Percentiles rank a stretch among this genome's conserved stretches.
Evolutionary conservation across 140 eudicot species (phyloP).

Genomic region (Senecio squalidus): DNA sequence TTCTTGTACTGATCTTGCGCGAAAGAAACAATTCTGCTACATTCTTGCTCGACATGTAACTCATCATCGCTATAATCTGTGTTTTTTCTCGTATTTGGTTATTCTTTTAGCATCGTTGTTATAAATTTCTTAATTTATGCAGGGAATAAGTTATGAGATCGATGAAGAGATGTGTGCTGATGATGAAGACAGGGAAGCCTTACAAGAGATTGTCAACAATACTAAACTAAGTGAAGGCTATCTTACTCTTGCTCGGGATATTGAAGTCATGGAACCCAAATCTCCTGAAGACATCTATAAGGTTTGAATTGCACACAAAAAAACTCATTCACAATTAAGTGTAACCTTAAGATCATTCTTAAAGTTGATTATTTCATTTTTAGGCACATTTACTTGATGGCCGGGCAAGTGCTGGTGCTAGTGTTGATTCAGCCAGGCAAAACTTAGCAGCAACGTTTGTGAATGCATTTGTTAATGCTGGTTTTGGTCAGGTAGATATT

Average conservation of each 20-base stretch:
- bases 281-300: conserved; percentile 97
- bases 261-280: conserved; percentile 99
- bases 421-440: conserved; percentile 96
- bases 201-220: conserved; percentile 82
- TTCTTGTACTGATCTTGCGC: conserved; percentile 54
- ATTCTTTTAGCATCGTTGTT: not conserved
- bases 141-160: conserved; percentile 84
- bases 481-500: conserved; percentile 92
- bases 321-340: not conserved
- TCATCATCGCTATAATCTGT: not conserved
- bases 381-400: conserved; percentile 99
- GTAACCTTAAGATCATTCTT: not conserved
- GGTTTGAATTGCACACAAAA: conserved; percentile 37
- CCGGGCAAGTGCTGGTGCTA: conserved; percentile 88
- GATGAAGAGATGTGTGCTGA: conserved; percentile 77
- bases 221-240: conserved; percentile 85
- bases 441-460: conserved; percentile 95
- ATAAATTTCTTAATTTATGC: not conserved
- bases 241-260: conserved; percentile 97
- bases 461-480: conserved; percentile 99
- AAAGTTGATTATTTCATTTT: not conserved
- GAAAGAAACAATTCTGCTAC: conserved; percentile 85
- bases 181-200: conserved; percentile 71
- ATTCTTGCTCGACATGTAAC: conserved; percentile 91
- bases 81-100: not conserved